These are phyloP conservation scores for Microbotryum silenes-acaulis DNA, from an alignment of 1,284 basidiomycete species.

Conservation along the genomic window DNA sequence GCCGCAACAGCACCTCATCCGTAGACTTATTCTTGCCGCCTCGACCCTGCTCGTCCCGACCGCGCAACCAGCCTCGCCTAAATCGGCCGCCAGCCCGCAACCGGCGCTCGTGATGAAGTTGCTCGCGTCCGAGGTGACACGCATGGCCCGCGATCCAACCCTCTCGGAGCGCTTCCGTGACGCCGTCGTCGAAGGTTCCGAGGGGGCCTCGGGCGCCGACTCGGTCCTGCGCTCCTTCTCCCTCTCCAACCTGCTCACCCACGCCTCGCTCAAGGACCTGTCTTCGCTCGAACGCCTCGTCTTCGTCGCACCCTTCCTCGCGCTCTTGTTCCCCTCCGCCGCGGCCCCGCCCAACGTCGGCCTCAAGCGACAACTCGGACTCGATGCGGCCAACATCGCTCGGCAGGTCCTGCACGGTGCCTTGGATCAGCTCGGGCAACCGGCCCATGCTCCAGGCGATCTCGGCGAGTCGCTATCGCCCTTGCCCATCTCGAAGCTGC, in stretches of 20 bases:
- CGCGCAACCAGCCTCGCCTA: slow-evolving; percentile 44
- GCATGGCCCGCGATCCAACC: slow-evolving; percentile 74
- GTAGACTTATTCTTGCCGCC: slow-evolving; percentile 73
- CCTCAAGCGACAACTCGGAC: slow-evolving; percentile 21
- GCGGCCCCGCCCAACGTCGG: slow-evolving; percentile 7
- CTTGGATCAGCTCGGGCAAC: slow-evolving; percentile 24
- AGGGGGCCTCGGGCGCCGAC: slow-evolving; percentile 43
- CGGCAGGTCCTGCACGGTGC: slow-evolving; percentile 15
- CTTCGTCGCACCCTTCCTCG: slow-evolving; percentile 62
- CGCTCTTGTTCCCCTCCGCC: slow-evolving; percentile 44
- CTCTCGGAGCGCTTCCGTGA: slow-evolving; percentile 77
- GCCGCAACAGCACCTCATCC: slow-evolving; percentile 90
- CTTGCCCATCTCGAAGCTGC: slow-evolving; percentile 63
- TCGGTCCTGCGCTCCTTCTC: slow-evolving; percentile 52
- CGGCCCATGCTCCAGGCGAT: slow-evolving; percentile 54
- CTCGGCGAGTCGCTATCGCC: slow-evolving; percentile 61
- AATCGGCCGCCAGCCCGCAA: slow-evolving; percentile 27
- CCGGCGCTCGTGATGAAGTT: slow-evolving; percentile 68
- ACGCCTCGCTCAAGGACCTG: slow-evolving; percentile 65
- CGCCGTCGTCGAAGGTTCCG: slow-evolving; percentile 70
- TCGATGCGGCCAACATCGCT: slow-evolving; percentile 26
- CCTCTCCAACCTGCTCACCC: slow-evolving; percentile 67
- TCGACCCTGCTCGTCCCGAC: slow-evolving; percentile 49
- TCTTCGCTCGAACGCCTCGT: slow-evolving; percentile 70
- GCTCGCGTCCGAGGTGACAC: slow-evolving; percentile 75